Conservation (phyloP, 352 stramenopile species). For the Pythium monospermum region DNA sequence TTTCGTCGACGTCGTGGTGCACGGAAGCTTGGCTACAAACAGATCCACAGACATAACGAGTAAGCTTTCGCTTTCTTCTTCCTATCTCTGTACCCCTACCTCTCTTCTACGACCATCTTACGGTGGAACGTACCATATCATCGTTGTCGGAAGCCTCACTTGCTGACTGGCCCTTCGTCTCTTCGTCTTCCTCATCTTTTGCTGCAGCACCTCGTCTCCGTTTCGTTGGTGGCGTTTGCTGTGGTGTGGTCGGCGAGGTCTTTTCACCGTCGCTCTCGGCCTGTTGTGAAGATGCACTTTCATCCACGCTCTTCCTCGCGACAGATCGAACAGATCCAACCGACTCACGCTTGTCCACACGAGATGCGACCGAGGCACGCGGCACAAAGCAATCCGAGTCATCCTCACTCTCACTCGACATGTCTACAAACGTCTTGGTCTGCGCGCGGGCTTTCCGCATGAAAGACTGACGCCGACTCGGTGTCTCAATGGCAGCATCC, state of each 20-base stretch:
- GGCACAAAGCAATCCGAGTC: constrained; percentile 39
- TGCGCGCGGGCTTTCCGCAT: constrained; percentile 39
- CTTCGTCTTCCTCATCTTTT: constrained; percentile 2
- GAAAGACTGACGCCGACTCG: constrained; percentile 44
- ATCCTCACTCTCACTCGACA: constrained; percentile 43
- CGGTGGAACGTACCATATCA: constrained; percentile 22
- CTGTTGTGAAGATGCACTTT: constrained; percentile 1
- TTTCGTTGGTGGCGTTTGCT: constrained; percentile 8
- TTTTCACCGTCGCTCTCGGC: neutral
- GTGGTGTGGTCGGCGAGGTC: neutral
- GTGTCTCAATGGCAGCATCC: constrained; percentile 14
- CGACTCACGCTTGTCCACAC: constrained; percentile 14
- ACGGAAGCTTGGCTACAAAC: constrained; percentile 16
- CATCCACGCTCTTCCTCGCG: neutral
- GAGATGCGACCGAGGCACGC: constrained; percentile 24
- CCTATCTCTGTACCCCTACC: too few relatives aligned
- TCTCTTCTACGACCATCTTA: too few relatives aligned
- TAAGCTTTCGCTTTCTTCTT: too few relatives aligned
- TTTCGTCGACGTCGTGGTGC: constrained; percentile 11
- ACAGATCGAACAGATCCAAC: too few relatives aligned
- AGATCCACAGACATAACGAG: too few relatives aligned
- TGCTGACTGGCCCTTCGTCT: too few relatives aligned
- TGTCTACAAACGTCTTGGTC: constrained; percentile 41
- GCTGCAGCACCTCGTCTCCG: neutral
- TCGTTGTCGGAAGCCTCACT: too few relatives aligned